phyloP scores from a whole-genome alignment of 1,139 yeast genomes.

The Zygotorulaspora mrakii region DNA sequence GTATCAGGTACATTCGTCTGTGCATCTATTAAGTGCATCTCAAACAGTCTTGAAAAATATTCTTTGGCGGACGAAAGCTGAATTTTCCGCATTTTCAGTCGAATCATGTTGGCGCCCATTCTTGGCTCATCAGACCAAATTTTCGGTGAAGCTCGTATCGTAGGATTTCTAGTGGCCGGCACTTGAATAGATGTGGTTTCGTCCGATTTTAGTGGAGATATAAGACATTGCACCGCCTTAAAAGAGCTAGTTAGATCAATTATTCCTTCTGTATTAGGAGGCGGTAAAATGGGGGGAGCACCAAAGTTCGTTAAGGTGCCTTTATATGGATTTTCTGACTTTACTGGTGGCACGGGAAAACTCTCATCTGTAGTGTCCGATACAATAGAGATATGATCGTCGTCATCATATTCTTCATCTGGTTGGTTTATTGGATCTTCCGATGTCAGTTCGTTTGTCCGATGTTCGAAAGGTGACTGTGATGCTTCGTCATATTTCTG shows the following conservation, averaged over 20 bases:
- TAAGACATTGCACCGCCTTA: slow-evolving; percentile 27
- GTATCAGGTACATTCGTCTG: slow-evolving; percentile 16
- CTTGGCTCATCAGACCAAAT: background rate
- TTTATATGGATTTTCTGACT: slow-evolving; percentile 2
- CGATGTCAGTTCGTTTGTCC: background rate
- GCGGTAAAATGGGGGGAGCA: slow-evolving; percentile 13
- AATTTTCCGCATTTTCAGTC: slow-evolving; percentile 1
- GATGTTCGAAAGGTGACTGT: background rate
- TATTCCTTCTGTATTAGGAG: slow-evolving; percentile 16
- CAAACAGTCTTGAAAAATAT: slow-evolving; percentile 3
- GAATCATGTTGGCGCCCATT: background rate
- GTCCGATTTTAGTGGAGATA: slow-evolving; percentile 29
- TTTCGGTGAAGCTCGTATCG: slow-evolving; percentile 9
- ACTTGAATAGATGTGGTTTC: slow-evolving; percentile 23
- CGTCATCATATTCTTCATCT: slow-evolving; percentile 4
- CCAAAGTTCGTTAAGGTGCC: slow-evolving; percentile 7
- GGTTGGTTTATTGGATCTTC: background rate
- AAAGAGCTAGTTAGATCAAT: slow-evolving; percentile 32
- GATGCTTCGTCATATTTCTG: background rate
- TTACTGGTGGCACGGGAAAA: slow-evolving; percentile 11
- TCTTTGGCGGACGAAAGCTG: slow-evolving; percentile 4
- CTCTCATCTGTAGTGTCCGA: slow-evolving; percentile 24
- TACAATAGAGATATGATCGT: slow-evolving; percentile 10
- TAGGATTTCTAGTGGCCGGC: slow-evolving; percentile 33
- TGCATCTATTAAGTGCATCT: background rate